A percentile compares a stretch with the other conserved stretches of the same genome.
phyloP scores from a whole-genome alignment of 1,139 yeast genomes.

The Kodamaea plutei region DNA sequence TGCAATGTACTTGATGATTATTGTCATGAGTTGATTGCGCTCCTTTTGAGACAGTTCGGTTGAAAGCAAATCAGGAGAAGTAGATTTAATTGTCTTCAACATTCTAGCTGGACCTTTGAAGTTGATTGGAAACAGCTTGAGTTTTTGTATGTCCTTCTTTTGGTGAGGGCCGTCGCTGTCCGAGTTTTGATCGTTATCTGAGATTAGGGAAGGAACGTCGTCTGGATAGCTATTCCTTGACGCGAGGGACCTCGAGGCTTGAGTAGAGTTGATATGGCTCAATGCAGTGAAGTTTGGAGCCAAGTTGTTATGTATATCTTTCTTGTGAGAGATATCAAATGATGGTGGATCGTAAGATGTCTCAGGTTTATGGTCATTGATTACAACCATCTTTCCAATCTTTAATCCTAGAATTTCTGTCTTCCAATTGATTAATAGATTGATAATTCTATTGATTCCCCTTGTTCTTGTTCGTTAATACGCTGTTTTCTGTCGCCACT shows the following conservation, averaged over 20 bases:
- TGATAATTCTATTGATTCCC: too few species aligned
- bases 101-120: neutral
- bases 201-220: constrained; percentile 27
- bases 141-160: constrained; percentile 4
- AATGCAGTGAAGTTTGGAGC: too few species aligned
- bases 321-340: neutral
- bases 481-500: constrained; percentile 1
- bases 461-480: too few species aligned
- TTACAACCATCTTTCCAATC: constrained; percentile 19
- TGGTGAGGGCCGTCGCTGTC: constrained; percentile 27
- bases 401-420: constrained; percentile 10
- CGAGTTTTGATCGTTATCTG: constrained; percentile 27
- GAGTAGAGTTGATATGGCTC: too few species aligned
- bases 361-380: constrained; percentile 12
- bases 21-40: constrained; percentile 37
- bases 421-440: constrained; percentile 6
- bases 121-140: constrained; percentile 5
- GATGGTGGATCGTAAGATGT: constrained; percentile 2
- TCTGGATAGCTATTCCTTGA: constrained; percentile 10
- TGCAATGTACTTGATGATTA: constrained; percentile 43
- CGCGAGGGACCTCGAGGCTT: too few species aligned
- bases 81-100: neutral
- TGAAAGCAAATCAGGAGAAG: too few species aligned
- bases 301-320: too few species aligned
- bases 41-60: constrained; percentile 10